Evolutionary conservation across 78 protist genomes (phyloP).

Genomic region (Chrysochromulina parva): DNA sequence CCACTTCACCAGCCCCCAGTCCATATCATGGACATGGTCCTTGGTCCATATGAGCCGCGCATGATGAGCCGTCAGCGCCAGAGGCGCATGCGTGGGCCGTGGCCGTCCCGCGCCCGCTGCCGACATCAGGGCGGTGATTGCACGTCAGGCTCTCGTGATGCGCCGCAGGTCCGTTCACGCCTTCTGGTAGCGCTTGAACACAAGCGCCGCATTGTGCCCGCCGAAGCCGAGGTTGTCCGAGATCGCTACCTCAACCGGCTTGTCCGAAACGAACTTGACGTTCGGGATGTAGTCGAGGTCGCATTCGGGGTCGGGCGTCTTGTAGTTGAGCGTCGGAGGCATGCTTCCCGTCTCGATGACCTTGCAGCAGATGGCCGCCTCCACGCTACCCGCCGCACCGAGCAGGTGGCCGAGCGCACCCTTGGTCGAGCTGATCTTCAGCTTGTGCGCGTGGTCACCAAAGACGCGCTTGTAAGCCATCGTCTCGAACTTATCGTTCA

Average conservation of each 20-base stretch:
- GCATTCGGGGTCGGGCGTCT: not conserved
- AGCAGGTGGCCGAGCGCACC: constrained; percentile 17
- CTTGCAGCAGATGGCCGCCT: constrained; percentile 30
- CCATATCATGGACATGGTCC: too few species aligned
- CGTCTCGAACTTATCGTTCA: constrained; percentile 38
- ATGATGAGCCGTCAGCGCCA: too few species aligned
- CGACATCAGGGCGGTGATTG: too few species aligned
- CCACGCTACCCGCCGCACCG: constrained; percentile 35
- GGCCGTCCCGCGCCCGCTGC: too few species aligned
- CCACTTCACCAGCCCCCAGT: too few species aligned
- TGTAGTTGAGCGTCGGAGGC: not conserved
- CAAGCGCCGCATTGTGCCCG: not conserved
- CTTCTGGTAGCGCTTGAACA: not conserved
- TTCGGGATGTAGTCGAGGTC: not conserved
- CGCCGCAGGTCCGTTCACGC: too few species aligned
- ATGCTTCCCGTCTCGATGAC: not conserved
- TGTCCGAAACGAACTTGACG: not conserved
- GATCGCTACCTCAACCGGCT: not conserved
- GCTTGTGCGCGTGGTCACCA: not conserved
- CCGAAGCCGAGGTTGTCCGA: constrained; percentile 33
- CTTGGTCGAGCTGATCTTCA: constrained; percentile 28
- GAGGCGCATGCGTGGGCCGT: too few species aligned
- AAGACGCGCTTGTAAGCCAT: constrained; percentile 28
- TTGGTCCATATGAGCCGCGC: too few species aligned
- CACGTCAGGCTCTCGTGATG: too few species aligned